These are phyloP conservation scores for Neofusicoccum laricinum DNA, from an alignment of 2,329 filamentous ascomycete genomes.

Conservation along the genomic window DNA sequence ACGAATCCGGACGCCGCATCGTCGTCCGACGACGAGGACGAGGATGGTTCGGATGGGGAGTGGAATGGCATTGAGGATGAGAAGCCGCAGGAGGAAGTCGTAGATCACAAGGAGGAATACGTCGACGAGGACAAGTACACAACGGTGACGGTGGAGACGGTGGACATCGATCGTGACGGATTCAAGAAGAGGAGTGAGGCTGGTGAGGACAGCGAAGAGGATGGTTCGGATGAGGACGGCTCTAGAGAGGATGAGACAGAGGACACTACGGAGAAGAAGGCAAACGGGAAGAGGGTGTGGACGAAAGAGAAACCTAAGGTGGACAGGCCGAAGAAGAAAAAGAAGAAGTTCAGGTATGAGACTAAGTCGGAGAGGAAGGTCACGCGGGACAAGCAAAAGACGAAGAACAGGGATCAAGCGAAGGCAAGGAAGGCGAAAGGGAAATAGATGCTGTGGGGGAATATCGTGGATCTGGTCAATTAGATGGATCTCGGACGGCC, in stretches of 20 bases:
- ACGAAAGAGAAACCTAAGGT: constrained; percentile 53
- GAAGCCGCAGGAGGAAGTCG: constrained; percentile 48
- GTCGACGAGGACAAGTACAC: constrained; percentile 95
- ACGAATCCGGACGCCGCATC: constrained; percentile 44
- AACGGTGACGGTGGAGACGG: constrained; percentile 88
- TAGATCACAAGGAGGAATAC: constrained; percentile 89
- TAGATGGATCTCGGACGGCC: not conserved
- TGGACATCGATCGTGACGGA: constrained; percentile 74
- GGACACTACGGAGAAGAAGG: constrained; percentile 41
- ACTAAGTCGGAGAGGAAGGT: constrained; percentile 75
- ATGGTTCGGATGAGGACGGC: constrained; percentile 22
- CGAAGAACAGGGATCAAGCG: constrained; percentile 69
- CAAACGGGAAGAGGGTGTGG: constrained; percentile 44
- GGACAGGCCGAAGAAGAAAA: constrained; percentile 67
- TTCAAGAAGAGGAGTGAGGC: constrained; percentile 55
- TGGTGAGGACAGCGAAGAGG: constrained; percentile 31
- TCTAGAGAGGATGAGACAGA: constrained; percentile 31
- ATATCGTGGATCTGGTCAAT: not conserved
- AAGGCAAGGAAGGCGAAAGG: constrained; percentile 46
- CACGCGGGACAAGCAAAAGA: constrained; percentile 60
- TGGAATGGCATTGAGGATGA: constrained; percentile 60
- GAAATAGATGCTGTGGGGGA: not conserved
- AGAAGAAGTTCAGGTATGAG: constrained; percentile 91
- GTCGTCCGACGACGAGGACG: constrained; percentile 32
- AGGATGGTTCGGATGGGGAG: constrained; percentile 40